These are phyloP conservation scores for Omphalotus guepiniiformis DNA, from an alignment of 768 basidiomycete genomes.

Conservation along the genomic window DNA sequence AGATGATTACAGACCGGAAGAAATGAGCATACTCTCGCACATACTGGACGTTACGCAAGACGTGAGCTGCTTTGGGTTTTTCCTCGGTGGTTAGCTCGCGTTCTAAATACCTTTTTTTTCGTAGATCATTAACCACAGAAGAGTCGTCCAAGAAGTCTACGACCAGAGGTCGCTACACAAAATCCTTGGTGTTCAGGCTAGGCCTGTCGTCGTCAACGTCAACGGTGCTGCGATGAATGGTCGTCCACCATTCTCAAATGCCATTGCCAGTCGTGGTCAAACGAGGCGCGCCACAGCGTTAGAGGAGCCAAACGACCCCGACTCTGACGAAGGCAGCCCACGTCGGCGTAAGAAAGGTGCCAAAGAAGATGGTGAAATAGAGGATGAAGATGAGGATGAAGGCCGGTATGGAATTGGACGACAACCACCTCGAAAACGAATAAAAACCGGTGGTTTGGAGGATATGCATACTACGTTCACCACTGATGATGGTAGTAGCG, in stretches of 20 bases:
- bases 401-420: background rate
- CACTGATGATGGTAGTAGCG: slow-evolving; percentile 35
- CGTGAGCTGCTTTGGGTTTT: slow-evolving; percentile 28
- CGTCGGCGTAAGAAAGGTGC: background rate
- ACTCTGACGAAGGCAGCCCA: slow-evolving; percentile 1
- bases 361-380: background rate
- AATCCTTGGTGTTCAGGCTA: slow-evolving; percentile 31
- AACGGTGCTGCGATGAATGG: background rate
- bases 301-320: background rate
- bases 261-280: background rate
- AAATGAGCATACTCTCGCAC: slow-evolving; percentile 52
- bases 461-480: slow-evolving; percentile 27
- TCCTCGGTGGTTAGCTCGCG: background rate
- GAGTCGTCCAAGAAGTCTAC: slow-evolving; percentile 44
- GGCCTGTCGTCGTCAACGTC: slow-evolving; percentile 13
- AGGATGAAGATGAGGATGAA: background rate
- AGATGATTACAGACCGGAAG: slow-evolving; percentile 28
- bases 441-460: slow-evolving; percentile 17
- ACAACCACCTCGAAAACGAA: slow-evolving; percentile 19
- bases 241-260: background rate
- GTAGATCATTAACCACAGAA: slow-evolving; percentile 49
- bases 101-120: background rate
- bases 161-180: slow-evolving; percentile 38
- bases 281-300: background rate
- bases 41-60: slow-evolving; percentile 58